These are phyloP conservation scores for Xylaria sp. DNA, from an alignment of 495 filamentous ascomycete genomes.

Conservation along the genomic window DNA sequence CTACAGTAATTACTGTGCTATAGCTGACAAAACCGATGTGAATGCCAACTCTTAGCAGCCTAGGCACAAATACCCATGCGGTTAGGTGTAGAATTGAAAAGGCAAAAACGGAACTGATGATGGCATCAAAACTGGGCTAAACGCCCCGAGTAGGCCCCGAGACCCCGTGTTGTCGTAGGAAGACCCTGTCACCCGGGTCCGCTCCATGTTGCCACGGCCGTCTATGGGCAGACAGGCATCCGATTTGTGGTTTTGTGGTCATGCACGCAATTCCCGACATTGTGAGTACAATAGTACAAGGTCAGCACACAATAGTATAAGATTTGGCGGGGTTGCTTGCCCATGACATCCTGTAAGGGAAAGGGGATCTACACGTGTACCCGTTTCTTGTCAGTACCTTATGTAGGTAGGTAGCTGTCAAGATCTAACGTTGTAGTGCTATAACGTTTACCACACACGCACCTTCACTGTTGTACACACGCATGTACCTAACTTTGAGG, in stretches of 20 bases:
- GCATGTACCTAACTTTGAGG: background rate
- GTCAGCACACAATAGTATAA: background rate
- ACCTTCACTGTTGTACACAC: no score
- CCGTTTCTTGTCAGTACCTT: background rate
- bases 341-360: background rate
- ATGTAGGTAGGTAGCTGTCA: background rate
- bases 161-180: conserved; percentile 4
- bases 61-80: background rate
- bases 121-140: background rate
- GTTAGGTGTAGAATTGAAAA: conserved; percentile 14
- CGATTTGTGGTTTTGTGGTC: conserved; percentile 17
- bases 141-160: background rate
- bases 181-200: conserved; percentile 1
- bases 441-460: no score
- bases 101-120: conserved; percentile 6
- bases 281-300: conserved; percentile 6
- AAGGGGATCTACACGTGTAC: conserved; percentile 3
- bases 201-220: background rate
- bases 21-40: conserved; percentile 3
- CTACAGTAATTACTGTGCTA: background rate
- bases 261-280: background rate
- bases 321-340: background rate
- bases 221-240: conserved; percentile 15
- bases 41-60: background rate
- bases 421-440: conserved; percentile 1